Evolutionary conservation across 352 stramenopile genomes (phyloP).

Genomic region (Phytophthora pinifolia): DNA sequence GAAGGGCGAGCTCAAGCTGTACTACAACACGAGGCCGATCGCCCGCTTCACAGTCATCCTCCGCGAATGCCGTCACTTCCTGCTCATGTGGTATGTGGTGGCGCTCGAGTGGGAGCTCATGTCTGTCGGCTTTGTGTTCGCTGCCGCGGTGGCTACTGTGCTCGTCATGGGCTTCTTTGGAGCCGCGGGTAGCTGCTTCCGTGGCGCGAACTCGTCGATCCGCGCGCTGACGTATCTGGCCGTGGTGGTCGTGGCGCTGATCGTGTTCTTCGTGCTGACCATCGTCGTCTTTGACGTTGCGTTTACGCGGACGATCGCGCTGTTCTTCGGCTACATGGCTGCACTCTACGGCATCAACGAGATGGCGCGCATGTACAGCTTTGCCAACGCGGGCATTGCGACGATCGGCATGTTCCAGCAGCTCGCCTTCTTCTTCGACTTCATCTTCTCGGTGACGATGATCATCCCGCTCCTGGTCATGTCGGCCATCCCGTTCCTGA

Average conservation of each 20-base stretch:
- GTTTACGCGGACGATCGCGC: constrained; percentile 42
- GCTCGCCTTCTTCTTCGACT: constrained; percentile 87
- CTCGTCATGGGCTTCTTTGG: constrained; percentile 57
- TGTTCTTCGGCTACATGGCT: constrained; percentile 85
- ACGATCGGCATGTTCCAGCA: constrained; percentile 71
- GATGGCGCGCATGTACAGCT: constrained; percentile 85
- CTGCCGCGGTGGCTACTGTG: constrained; percentile 52
- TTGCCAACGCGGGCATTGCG: constrained; percentile 64
- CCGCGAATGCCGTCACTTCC: constrained; percentile 76
- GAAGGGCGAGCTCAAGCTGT: constrained; percentile 74
- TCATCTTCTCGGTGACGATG: constrained; percentile 73
- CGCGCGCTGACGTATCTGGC: constrained; percentile 59
- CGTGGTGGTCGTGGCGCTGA: constrained; percentile 35
- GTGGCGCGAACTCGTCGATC: constrained; percentile 33
- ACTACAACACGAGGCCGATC: constrained; percentile 71
- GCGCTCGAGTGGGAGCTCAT: constrained; percentile 64
- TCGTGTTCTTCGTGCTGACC: constrained; percentile 53
- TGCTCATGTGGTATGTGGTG: constrained; percentile 87
- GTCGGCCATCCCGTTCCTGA: constrained; percentile 83
- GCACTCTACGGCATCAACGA: constrained; percentile 83
- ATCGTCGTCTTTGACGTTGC: constrained; percentile 39
- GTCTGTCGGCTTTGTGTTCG: constrained; percentile 58
- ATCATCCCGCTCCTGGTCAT: constrained; percentile 78
- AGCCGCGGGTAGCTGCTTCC: constrained; percentile 31
- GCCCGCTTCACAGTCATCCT: constrained; percentile 75